Conservation (phyloP, 768 basidiomycete species). For the Phlegmacium glaucopus region DNA sequence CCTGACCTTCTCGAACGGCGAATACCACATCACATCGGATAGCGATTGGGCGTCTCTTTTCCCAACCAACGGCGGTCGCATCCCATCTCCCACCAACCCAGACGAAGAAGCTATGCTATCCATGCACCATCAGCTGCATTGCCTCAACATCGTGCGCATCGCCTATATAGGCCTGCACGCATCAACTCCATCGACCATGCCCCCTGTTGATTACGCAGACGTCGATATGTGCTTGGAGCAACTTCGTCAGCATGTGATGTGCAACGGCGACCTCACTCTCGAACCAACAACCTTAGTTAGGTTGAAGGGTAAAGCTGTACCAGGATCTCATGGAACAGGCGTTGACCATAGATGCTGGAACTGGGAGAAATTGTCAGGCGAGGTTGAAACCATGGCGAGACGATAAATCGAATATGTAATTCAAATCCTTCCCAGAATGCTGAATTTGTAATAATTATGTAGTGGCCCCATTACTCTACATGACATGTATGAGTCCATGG, state of each 20-base stretch:
- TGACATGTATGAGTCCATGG: too few relatives aligned
- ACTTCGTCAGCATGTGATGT: conserved; percentile 3
- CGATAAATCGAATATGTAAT: too few relatives aligned
- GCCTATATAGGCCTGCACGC: conserved; percentile 2
- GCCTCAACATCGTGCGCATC: not conserved
- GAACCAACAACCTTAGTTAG: conserved; percentile 1
- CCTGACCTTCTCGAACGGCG: not conserved
- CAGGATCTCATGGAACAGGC: conserved; percentile 2
- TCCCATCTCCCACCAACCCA: not conserved
- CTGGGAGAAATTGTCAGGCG: not conserved
- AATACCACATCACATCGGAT: not conserved
- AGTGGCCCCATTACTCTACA: too few relatives aligned
- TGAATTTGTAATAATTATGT: too few relatives aligned
- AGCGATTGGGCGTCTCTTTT: not conserved
- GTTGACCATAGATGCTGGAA: conserved; percentile 4
- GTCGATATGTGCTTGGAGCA: conserved; percentile 8
- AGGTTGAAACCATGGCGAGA: too few relatives aligned
- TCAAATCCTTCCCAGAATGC: too few relatives aligned
- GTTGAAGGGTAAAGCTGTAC: not conserved
- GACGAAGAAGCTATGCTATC: not conserved
- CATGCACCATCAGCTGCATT: conserved; percentile 8
- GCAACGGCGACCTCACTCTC: conserved; percentile 3
- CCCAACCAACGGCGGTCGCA: not conserved
- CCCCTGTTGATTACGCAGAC: not conserved
- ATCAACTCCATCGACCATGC: not conserved